Conservation (phyloP, 2,329 filamentous ascomycete species). For the Penicillium sp. region DNA sequence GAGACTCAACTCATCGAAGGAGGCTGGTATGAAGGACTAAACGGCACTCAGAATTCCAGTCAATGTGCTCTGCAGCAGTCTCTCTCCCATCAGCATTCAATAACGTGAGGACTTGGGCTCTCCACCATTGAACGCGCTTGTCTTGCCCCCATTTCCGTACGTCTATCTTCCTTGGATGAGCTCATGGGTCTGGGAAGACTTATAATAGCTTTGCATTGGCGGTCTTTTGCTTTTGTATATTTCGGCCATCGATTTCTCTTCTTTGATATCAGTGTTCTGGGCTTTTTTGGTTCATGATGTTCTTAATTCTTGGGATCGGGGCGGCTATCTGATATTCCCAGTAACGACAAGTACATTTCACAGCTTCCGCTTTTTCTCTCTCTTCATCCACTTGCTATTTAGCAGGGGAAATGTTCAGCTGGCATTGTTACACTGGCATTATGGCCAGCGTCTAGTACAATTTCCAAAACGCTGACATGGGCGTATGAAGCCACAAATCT, state of each 20-base stretch:
- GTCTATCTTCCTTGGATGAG: neutral
- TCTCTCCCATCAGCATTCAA: neutral
- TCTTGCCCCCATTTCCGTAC: neutral
- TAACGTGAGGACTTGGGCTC: neutral
- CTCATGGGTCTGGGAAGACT: neutral
- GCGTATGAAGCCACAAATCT: neutral
- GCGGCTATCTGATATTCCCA: neutral
- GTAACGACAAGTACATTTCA: neutral
- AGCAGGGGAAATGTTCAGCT: neutral
- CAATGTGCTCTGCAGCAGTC: slow-evolving; percentile 35
- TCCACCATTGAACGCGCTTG: neutral
- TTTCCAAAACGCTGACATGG: too few relatives aligned
- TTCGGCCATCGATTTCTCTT: neutral
- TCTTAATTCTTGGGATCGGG: neutral
- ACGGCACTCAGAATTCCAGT: slow-evolving; percentile 30
- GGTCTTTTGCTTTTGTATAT: neutral
- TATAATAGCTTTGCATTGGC: neutral
- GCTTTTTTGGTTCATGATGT: neutral
- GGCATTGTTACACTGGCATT: neutral
- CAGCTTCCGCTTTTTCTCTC: neutral
- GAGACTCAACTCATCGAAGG: slow-evolving; percentile 65
- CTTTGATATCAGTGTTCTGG: neutral
- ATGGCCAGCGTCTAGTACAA: too few relatives aligned
- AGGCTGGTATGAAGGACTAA: slow-evolving; percentile 64
- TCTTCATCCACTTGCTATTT: too few relatives aligned